Percentiles rank a stretch among this genome's conserved stretches.
Conservation (phyloP, 176 grass and related monocot species). For the Canna indica region DNA sequence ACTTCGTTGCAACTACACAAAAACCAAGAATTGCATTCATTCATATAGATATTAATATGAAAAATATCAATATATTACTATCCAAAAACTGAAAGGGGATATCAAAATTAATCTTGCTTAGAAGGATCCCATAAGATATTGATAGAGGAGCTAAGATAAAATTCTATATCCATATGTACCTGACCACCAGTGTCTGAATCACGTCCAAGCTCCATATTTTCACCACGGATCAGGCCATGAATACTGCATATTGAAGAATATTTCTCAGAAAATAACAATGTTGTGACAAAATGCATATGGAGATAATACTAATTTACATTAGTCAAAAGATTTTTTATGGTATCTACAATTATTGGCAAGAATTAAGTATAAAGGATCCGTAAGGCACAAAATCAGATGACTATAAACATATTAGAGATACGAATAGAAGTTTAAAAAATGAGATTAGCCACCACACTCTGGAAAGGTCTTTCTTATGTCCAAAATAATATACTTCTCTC, state of each 20-base stretch:
- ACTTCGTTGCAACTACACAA: too few relatives aligned
- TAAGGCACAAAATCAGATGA: not conserved
- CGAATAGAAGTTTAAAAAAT: not conserved
- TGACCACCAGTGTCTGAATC: conserved; percentile 82
- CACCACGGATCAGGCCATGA: conserved; percentile 72
- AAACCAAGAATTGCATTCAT: too few relatives aligned
- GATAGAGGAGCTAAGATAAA: not conserved
- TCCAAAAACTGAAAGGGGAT: not conserved
- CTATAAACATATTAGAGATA: not conserved
- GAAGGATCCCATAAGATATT: not conserved
- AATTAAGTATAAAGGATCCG: not conserved
- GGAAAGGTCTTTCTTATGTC: not conserved
- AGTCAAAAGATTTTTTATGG: not conserved
- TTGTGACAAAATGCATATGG: not conserved
- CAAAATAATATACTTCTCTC: not conserved
- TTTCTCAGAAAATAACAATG: conserved; percentile 18
- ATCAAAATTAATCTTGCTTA: not conserved
- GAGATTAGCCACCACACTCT: not conserved
- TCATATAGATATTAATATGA: not conserved
- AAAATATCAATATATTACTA: not conserved
- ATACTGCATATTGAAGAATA: conserved; percentile 27
- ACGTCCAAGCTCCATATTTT: conserved; percentile 79
- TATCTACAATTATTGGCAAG: not conserved
- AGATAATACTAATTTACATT: not conserved
- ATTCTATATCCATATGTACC: conserved; percentile 23